Conservation (phyloP, 345 rosid genomes). For the Psidium friedrichsthalianum region DNA sequence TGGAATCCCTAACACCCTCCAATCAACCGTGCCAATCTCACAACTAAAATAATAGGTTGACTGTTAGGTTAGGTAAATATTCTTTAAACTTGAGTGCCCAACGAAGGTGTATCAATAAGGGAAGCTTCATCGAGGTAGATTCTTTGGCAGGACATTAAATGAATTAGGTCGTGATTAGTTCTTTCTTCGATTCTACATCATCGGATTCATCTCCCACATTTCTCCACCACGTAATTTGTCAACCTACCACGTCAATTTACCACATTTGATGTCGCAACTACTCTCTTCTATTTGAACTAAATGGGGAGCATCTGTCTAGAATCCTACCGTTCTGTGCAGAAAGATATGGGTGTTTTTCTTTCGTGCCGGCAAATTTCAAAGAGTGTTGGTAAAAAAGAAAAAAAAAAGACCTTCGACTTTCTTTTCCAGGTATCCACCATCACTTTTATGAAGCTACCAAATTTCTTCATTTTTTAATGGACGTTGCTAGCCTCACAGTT, state of each 20-base stretch:
- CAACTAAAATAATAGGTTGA: not conserved
- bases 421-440: rapidly evolving
- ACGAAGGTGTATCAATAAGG: not conserved
- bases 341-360: not conserved
- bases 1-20: not conserved
- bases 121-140: not conserved
- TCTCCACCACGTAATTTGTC: not conserved
- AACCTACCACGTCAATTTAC: not conserved
- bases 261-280: not conserved
- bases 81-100: not conserved
- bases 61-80: not conserved
- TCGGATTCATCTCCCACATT: not conserved
- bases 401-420: not conserved
- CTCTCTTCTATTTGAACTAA: not conserved
- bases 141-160: not conserved
- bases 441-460: not conserved
- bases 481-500: too few relatives aligned
- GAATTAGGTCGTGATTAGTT: not conserved
- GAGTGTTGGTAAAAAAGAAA: not conserved
- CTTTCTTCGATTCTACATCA: not conserved
- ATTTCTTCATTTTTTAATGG: not conserved
- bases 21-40: not conserved
- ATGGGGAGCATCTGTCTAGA: not conserved
- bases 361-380: not conserved
- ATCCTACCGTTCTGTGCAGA: not conserved